These are phyloP conservation scores for Fraxinus albicans DNA, from an alignment of 305 asterid species.

Conservation along the genomic window DNA sequence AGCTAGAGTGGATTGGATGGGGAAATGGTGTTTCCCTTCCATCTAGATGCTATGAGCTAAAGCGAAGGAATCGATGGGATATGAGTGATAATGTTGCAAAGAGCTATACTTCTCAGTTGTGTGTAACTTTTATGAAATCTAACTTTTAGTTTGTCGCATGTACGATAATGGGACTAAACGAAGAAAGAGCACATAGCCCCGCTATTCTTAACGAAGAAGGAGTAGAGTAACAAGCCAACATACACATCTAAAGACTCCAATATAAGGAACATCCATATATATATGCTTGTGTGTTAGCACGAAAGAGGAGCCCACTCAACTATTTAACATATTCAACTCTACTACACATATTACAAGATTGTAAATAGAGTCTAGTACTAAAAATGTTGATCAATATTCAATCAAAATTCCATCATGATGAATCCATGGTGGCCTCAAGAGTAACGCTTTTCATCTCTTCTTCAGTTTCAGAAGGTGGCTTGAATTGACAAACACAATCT, in stretches of 20 bases:
- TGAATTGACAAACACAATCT: conserved; percentile 7
- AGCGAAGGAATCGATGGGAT: too few relatives aligned
- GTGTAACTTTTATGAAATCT: too few relatives aligned
- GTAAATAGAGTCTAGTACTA: background rate
- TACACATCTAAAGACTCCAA: background rate
- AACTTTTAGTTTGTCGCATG: too few relatives aligned
- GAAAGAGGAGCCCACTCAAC: background rate
- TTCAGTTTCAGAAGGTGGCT: conserved; percentile 10
- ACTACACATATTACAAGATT: background rate
- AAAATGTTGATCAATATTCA: background rate
- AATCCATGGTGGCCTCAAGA: background rate
- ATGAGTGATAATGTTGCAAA: too few relatives aligned
- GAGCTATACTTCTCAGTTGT: too few relatives aligned
- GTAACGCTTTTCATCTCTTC: conserved; percentile 8
- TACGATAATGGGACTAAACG: too few relatives aligned
- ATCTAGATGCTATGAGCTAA: too few relatives aligned
- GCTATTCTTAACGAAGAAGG: too few relatives aligned
- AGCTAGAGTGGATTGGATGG: too few relatives aligned
- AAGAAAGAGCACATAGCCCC: too few relatives aligned
- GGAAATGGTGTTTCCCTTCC: too few relatives aligned
- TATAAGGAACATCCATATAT: background rate
- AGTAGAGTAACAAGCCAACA: too few relatives aligned
- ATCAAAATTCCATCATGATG: background rate
- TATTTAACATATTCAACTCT: background rate
- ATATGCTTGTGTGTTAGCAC: background rate